Evolutionary conservation across 768 basidiomycete genomes (phyloP), one percentile per base, ranked within the genome.

Genomic region (Naganishia onofrii): DNA sequence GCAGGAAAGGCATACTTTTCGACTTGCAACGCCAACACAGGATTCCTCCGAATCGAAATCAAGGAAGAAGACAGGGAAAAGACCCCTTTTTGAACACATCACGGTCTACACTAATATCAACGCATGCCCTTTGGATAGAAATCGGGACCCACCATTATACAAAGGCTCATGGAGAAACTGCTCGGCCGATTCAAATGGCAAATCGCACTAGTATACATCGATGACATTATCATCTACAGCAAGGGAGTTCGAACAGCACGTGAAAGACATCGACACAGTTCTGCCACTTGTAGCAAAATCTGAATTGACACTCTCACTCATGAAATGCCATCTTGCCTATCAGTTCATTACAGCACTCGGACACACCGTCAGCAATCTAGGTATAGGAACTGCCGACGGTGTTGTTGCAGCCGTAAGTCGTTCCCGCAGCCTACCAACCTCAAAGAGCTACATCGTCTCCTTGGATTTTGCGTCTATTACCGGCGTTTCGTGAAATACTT

Each of bases 251-350:
- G 70, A 70, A 5, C 17, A 42, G 13, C 70, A 70, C 31, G n/a
- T 70, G 1, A 85, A 51, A 80, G 84, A 70, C 32, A 36, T 56
- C 34, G 32, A 38, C 4, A 70, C 12, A 2, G 28, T 70, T 26
- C 54, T 70, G 1, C 28, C 38, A 19, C 65, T 70, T 5, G 63
- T 53, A 9, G 42, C n/a, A 19, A 70, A 67, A n/a, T 70, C 70
- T 26, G 69, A 63, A 26, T 4, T 70, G 46, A 70, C 63, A 3
- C 51, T 70, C 2, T 65, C 60, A n/a, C 64, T 57, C 1, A 48
- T 36, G 10, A 70, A 70, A 28, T 53, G 64, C 36, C 65, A 66
- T 34, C 26, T 70, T 15, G 70, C 8, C 10, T 70, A 56, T 34
- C 70, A 48, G n/a, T 64, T 60, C n/a, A 31, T 70, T 23, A 51